Conservation (phyloP, 257 asterid species). For the Solanum arcanum region DNA sequence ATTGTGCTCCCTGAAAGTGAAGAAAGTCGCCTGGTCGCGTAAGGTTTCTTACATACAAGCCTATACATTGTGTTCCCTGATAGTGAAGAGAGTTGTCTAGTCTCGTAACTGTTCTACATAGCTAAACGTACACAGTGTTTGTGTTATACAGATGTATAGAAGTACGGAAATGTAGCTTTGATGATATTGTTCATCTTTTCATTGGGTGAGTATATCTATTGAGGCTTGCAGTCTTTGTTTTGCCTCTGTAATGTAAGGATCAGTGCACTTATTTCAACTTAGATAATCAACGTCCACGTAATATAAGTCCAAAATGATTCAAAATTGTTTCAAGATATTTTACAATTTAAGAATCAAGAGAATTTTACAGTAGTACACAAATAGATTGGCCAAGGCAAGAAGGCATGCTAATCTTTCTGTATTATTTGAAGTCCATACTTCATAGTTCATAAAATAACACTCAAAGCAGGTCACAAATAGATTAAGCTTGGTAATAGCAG, state of each 20-base stretch:
- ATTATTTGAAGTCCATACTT: background rate
- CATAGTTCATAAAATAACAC: background rate
- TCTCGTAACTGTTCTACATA: slow-evolving; percentile 21
- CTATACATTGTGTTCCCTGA: slow-evolving; percentile 78
- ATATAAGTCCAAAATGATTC: background rate
- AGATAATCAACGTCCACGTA: background rate
- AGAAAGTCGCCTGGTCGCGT: slow-evolving; percentile 66
- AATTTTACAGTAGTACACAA: no score
- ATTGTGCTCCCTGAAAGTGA: slow-evolving; percentile 67
- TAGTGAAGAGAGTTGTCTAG: slow-evolving; percentile 51
- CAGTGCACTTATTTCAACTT: background rate
- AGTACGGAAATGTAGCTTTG: background rate
- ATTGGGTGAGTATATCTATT: background rate
- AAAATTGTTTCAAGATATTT: background rate
- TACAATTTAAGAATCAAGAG: no score
- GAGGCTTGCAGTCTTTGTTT: background rate
- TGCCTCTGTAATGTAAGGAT: background rate
- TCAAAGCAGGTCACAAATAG: background rate
- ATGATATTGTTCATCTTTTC: background rate
- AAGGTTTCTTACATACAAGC: slow-evolving; percentile 31
- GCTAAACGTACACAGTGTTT: background rate
- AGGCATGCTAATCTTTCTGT: background rate
- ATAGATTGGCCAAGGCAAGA: no score
- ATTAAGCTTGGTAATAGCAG: background rate
- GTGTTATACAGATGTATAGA: background rate